A percentile compares a stretch with the other conserved stretches of the same genome.
Evolutionary conservation across 2,329 filamentous ascomycete genomes (phyloP).

Genomic region (Epicoccum sorghinum): DNA sequence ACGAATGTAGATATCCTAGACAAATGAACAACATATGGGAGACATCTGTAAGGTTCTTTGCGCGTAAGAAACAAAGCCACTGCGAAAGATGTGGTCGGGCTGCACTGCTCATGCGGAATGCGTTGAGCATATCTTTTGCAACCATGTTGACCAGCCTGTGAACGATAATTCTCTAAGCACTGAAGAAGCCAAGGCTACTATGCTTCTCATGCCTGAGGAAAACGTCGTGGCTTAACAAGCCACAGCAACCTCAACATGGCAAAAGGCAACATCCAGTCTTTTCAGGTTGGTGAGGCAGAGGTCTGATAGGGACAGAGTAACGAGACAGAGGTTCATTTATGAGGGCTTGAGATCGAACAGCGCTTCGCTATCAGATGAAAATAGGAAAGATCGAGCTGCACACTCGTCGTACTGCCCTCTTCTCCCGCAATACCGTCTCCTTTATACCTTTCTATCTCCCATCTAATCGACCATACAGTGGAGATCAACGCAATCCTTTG

Average conservation of each 20-base stretch:
- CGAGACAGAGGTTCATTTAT: constrained; percentile 1
- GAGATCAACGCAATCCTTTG: neutral
- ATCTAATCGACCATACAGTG: neutral
- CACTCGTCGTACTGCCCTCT: neutral
- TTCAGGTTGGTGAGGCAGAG: neutral
- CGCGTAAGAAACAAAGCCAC: no score
- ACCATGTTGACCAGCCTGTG: no score
- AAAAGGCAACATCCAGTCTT: no score
- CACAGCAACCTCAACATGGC: neutral
- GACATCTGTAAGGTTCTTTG: no score
- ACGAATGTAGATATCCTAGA: neutral
- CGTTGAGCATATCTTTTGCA: no score
- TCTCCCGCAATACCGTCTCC: neutral
- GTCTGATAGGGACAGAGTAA: neutral
- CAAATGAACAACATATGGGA: neutral
- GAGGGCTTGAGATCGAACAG: neutral
- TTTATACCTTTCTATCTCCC: neutral
- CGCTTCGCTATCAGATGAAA: neutral
- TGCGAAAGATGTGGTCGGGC: no score
- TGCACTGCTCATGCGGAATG: no score
- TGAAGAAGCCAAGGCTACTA: no score
- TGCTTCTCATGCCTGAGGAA: no score
- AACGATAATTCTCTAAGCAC: no score
- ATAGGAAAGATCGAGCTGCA: neutral
- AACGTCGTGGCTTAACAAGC: no score